Evolutionary conservation across 1,139 yeast species (phyloP).

Genomic region (Debaryomyces robertsiae): DNA sequence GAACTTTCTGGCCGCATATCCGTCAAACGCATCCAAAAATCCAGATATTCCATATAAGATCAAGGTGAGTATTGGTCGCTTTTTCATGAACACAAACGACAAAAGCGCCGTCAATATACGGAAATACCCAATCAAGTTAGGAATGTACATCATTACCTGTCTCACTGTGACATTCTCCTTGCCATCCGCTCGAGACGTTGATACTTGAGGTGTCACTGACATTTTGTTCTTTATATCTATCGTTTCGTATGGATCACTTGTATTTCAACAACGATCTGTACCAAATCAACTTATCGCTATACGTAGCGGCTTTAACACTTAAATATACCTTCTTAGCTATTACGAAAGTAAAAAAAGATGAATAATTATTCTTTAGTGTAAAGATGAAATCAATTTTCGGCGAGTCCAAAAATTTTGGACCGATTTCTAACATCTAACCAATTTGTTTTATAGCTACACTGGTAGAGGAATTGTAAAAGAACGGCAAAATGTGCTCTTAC

Average conservation of each 20-base stretch:
- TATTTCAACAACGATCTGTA: neutral
- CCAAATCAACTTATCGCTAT: too few species aligned
- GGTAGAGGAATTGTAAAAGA: neutral
- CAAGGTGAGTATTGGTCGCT: conserved; percentile 79
- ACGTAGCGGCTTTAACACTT: too few species aligned
- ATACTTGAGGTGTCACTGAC: conserved; percentile 9
- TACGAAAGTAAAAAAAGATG: neutral
- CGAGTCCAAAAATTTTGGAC: neutral
- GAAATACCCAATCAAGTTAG: conserved; percentile 87
- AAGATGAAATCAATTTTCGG: neutral
- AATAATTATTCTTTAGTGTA: neutral
- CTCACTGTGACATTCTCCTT: conserved; percentile 30
- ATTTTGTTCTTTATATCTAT: neutral
- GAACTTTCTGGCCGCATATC: conserved; percentile 88
- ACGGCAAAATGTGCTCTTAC: neutral
- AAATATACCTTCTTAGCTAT: too few species aligned
- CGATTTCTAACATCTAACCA: neutral
- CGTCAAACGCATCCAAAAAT: conserved; percentile 93
- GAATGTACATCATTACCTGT: conserved; percentile 75
- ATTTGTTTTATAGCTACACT: too few species aligned
- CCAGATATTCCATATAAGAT: conserved; percentile 84
- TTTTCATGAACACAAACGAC: conserved; percentile 79
- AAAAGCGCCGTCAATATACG: conserved; percentile 80
- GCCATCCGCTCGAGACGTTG: conserved; percentile 4
- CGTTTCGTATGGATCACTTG: neutral